phyloP scores from a whole-genome alignment of 108 stramenopile species.

The Cyclotella choctawhatcheeana region DNA sequence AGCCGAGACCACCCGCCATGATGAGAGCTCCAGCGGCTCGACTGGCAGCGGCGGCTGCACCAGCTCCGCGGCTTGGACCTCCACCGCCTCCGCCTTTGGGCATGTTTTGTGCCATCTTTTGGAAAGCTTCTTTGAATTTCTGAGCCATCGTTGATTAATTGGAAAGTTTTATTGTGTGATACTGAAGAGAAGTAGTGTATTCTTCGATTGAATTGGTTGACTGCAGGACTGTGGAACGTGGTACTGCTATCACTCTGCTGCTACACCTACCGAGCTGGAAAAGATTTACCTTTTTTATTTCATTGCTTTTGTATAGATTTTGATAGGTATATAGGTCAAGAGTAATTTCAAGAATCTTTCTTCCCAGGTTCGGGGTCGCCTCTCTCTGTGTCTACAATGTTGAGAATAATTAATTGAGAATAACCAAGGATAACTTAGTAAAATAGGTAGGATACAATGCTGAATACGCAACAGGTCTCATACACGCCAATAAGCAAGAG shows the following conservation, averaged over 20 bases:
- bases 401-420: too few relatives aligned
- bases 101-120: conserved; percentile 77
- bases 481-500: too few relatives aligned
- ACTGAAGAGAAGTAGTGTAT: neutral
- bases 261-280: too few relatives aligned
- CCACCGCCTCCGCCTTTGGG: conserved; percentile 79
- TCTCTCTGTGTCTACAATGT: too few relatives aligned
- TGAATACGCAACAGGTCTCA: too few relatives aligned
- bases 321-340: neutral
- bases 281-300: too few relatives aligned
- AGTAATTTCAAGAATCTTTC: neutral
- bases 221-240: conserved; percentile 46
- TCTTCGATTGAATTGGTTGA: neutral
- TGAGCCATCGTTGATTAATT: conserved; percentile 65
- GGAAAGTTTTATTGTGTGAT: neutral
- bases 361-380: too few relatives aligned
- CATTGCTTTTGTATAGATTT: too few relatives aligned
- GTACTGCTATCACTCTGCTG: too few relatives aligned
- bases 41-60: conserved; percentile 81
- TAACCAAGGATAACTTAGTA: too few relatives aligned
- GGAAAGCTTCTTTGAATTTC: conserved; percentile 83
- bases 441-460: too few relatives aligned
- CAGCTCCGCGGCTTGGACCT: conserved; percentile 54
- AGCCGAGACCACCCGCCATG: conserved; percentile 82
- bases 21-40: conserved; percentile 73